Conservation (phyloP, 2,329 filamentous ascomycete genomes). For the Fusarium sp. region DNA sequence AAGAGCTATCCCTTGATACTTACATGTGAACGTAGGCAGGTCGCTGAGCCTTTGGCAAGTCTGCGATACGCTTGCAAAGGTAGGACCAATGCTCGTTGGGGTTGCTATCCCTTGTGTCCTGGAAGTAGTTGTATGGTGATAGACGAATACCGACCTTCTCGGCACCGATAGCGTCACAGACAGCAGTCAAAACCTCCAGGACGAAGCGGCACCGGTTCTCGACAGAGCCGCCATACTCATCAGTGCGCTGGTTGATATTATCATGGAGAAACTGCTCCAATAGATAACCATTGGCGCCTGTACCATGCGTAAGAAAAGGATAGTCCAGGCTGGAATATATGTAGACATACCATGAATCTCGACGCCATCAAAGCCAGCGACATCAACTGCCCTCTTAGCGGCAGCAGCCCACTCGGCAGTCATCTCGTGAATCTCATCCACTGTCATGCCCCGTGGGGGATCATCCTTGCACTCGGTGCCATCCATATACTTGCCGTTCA, state of each 20-base stretch:
- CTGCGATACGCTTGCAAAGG: slow-evolving; percentile 50
- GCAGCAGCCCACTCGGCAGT: slow-evolving; percentile 70
- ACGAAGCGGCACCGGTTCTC: slow-evolving; percentile 40
- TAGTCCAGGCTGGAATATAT: neutral
- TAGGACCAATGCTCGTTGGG: slow-evolving; percentile 53
- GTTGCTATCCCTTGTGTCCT: slow-evolving; percentile 46
- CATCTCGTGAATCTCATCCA: slow-evolving; percentile 72
- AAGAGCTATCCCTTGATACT: slow-evolving; percentile 6
- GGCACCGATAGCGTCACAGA: slow-evolving; percentile 29
- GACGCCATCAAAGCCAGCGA: slow-evolving; percentile 76
- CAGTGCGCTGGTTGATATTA: slow-evolving; percentile 35
- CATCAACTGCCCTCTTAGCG: slow-evolving; percentile 66
- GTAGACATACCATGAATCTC: slow-evolving; percentile 62
- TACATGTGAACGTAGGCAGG: slow-evolving; percentile 61
- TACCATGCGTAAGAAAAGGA: neutral
- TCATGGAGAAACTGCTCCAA: slow-evolving; percentile 36
- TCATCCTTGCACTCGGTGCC: slow-evolving; percentile 41
- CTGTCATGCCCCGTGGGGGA: slow-evolving; percentile 72
- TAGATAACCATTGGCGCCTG: slow-evolving; percentile 41
- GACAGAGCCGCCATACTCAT: slow-evolving; percentile 36
- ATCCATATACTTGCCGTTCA: slow-evolving; percentile 62
- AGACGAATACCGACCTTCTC: slow-evolving; percentile 39
- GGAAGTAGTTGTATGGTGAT: slow-evolving; percentile 50
- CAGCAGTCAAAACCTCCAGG: slow-evolving; percentile 30
- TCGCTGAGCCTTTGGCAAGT: slow-evolving; percentile 48